These are phyloP conservation scores for Gossypium bickii DNA, from an alignment of 345 rosid genomes.

Conservation along the genomic window DNA sequence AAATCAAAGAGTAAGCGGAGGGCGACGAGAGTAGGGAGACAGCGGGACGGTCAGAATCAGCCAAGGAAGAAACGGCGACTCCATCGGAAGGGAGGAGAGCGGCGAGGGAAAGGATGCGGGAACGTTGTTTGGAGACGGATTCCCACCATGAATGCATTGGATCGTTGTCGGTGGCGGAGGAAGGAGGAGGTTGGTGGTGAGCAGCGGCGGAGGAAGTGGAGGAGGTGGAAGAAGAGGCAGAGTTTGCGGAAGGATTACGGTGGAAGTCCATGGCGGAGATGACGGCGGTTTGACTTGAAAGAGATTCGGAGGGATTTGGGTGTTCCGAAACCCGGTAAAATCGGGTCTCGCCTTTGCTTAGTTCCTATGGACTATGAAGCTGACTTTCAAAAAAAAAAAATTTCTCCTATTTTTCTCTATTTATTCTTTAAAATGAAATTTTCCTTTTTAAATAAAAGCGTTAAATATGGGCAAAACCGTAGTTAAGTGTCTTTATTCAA, in stretches of 20 bases:
- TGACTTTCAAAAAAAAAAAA: background rate
- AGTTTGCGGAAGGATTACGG: slow-evolving; percentile 29
- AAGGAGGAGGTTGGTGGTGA: slow-evolving; percentile 15
- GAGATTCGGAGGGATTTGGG: background rate
- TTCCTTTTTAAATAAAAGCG: too few species aligned
- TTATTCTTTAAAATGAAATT: too few species aligned
- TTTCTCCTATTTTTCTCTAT: too few species aligned
- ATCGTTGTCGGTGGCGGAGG: slow-evolving; percentile 36
- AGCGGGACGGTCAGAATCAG: slow-evolving; percentile 92
- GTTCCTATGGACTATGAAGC: background rate
- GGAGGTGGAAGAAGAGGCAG: slow-evolving; percentile 46
- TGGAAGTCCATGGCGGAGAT: slow-evolving; percentile 32
- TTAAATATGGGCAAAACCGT: too few species aligned
- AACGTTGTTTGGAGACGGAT: slow-evolving; percentile 81
- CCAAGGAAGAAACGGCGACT: slow-evolving; percentile 60
- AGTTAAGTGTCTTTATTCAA: too few species aligned
- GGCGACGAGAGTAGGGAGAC: slow-evolving; percentile 77
- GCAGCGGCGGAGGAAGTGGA: slow-evolving; percentile 36
- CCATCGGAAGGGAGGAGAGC: slow-evolving; percentile 41
- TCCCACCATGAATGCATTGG: slow-evolving; percentile 98
- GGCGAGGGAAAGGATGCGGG: slow-evolving; percentile 73
- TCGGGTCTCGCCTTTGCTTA: background rate
- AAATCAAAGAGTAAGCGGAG: slow-evolving; percentile 56
- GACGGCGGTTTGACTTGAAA: slow-evolving; percentile 14
- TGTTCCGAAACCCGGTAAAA: too few species aligned